Conservation (phyloP, 129 eudicot genomes). For the Tanacetum coccineum region DNA sequence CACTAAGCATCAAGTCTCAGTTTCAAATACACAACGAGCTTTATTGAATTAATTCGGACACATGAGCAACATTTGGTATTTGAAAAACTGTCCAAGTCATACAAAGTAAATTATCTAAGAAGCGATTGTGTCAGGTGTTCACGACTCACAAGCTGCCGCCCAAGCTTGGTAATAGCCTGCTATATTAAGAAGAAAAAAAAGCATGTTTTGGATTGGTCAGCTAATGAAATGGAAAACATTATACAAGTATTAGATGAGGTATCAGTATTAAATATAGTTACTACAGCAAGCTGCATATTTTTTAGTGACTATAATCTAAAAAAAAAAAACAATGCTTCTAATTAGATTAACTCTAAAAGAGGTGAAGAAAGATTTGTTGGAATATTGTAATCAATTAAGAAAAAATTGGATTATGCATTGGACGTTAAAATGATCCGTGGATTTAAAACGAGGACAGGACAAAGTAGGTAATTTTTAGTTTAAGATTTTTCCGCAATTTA, state of each 20-base stretch:
- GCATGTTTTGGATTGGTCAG: not conserved
- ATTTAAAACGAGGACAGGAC: not conserved
- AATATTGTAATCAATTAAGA: no score
- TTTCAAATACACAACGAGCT: not conserved
- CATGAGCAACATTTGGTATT: not conserved
- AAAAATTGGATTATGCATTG: no score
- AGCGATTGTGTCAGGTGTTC: conserved; percentile 64
- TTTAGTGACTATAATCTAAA: no score
- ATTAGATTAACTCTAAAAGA: no score
- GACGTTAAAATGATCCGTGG: no score
- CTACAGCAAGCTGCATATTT: no score
- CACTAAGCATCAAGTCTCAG: not conserved
- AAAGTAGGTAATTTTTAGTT: not conserved
- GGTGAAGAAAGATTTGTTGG: no score
- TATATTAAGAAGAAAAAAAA: not conserved
- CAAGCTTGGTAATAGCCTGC: conserved; percentile 69
- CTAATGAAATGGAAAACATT: not conserved
- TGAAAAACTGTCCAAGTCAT: not conserved
- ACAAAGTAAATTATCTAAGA: conserved; percentile 12
- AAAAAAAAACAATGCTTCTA: no score
- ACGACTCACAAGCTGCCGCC: conserved; percentile 68
- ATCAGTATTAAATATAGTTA: no score
- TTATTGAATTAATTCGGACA: not conserved
- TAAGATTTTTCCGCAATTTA: not conserved
- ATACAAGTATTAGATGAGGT: no score